These are phyloP conservation scores for Ophiostoma piceae DNA, from an alignment of 2,329 filamentous ascomycete genomes.

Conservation along the genomic window DNA sequence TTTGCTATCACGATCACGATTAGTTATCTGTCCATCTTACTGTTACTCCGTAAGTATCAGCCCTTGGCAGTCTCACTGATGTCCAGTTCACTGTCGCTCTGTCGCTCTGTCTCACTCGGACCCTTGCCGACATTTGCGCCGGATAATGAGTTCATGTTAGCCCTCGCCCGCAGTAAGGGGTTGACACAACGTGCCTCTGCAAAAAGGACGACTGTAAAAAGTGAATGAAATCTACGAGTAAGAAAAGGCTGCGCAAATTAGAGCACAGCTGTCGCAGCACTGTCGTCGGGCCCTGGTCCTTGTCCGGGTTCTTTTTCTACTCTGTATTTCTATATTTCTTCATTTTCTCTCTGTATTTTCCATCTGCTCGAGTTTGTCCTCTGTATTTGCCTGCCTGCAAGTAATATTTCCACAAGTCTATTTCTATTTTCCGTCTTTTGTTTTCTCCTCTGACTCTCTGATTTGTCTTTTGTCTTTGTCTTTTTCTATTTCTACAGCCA, in stretches of 20 bases:
- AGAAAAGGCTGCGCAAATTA: background rate
- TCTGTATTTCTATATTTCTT: background rate
- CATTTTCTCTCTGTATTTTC: background rate
- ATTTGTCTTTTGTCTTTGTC: too few species aligned
- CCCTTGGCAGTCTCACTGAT: too few species aligned
- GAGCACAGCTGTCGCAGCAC: background rate
- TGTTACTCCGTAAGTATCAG: too few species aligned
- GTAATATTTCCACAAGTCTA: background rate
- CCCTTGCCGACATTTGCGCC: background rate
- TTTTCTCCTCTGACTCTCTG: background rate
- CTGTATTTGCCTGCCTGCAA: too few species aligned
- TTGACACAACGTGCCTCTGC: background rate
- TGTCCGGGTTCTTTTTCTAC: background rate
- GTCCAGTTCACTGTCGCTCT: too few species aligned
- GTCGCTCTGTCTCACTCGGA: background rate
- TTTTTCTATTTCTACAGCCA: background rate
- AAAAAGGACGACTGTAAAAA: background rate
- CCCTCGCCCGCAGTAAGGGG: too few species aligned
- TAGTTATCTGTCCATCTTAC: background rate
- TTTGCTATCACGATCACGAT: background rate
- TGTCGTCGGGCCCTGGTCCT: background rate
- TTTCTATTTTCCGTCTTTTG: background rate
- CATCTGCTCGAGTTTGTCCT: too few species aligned
- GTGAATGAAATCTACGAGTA: background rate
- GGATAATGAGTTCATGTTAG: slow-evolving; percentile 1